Evolutionary conservation across 805 yeast species (phyloP), one percentile per base, ranked within the genome.

Genomic region (Metschnikowia aberdeeniae): DNA sequence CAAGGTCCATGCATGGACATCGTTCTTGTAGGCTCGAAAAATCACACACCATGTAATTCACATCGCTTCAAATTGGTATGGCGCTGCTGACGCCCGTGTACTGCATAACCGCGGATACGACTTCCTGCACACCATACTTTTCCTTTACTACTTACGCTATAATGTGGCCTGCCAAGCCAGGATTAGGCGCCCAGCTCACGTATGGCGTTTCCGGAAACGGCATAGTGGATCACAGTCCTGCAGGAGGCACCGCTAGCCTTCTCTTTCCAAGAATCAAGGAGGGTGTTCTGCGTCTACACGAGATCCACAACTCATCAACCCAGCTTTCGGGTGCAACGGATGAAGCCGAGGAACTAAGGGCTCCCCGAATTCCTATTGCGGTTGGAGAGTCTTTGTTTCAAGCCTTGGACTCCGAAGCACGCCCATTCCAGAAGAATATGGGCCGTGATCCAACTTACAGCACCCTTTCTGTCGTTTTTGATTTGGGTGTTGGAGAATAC

Each of bases 161-260:
- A 28, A 53, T 53, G 57, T 53, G 55, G 55, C 57, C 57, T 34
- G 45, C 46, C 22, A 46, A 50, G 14, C 14, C 36, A 12, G 39
- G 38, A 31, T 27, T 48, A 39, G 57, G 57, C 34, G 37, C 49
- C 34, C 57, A 50, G 44, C 50, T 53, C 38, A 50, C 57, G 10
- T 53, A 53, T 35, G 57, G 57, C 19, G 46, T 53, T 26, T 32
- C 17, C 10, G 57, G 57, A 12, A 36, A 45, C 42, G 53, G 51
- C 14, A 26, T 49, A 14, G 37, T 47, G 17, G 36, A 34, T 11
- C 17, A 7, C 1, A 17, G 24, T 31, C 12, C 29, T n/a, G 24
- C 14, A 6, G 29, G 28, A n/a, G 14, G n/a, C 11, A n/a, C 14
- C 2, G 40, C 46, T 20, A 20, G 24, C 13, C 46, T 53, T 13